Conservation (phyloP, 345 rosid genomes). For the Acer campestre region DNA sequence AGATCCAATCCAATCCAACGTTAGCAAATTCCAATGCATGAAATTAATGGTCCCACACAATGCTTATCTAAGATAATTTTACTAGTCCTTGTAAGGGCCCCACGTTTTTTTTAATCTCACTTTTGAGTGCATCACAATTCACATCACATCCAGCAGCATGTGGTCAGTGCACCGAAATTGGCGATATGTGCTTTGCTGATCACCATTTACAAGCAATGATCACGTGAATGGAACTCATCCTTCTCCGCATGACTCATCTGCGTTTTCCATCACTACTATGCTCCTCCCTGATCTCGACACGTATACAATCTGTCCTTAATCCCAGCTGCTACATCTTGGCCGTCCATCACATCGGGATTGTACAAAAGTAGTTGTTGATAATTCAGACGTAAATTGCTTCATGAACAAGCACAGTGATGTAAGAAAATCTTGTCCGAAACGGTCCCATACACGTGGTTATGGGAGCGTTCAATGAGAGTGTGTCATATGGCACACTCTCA, state of each 20-base stretch:
- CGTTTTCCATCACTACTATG: not conserved
- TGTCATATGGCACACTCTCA: too few relatives aligned
- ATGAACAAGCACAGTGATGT: too few relatives aligned
- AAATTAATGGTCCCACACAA: not conserved
- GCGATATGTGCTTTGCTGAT: not conserved
- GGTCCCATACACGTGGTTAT: too few relatives aligned
- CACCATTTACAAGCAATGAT: conserved; percentile 6
- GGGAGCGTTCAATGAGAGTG: too few relatives aligned
- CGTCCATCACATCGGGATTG: conserved; percentile 2
- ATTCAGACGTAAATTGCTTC: not conserved
- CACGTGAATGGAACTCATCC: conserved; percentile 4
- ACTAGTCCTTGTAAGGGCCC: not conserved
- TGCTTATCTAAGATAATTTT: not conserved
- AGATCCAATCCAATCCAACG: not conserved
- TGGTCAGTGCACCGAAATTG: conserved; percentile 6
- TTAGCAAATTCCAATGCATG: not conserved
- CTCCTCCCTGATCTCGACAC: conserved; percentile 6
- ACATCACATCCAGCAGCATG: not conserved
- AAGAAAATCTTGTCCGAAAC: too few relatives aligned
- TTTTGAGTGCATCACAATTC: not conserved
- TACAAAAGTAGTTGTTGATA: not conserved
- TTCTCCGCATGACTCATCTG: too few relatives aligned
- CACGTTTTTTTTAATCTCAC: not conserved
- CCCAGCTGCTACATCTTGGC: not conserved
- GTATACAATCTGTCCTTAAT: not conserved